These are phyloP conservation scores for Rhodotorula paludigena DNA, from an alignment of 768 basidiomycete genomes.

Conservation along the genomic window DNA sequence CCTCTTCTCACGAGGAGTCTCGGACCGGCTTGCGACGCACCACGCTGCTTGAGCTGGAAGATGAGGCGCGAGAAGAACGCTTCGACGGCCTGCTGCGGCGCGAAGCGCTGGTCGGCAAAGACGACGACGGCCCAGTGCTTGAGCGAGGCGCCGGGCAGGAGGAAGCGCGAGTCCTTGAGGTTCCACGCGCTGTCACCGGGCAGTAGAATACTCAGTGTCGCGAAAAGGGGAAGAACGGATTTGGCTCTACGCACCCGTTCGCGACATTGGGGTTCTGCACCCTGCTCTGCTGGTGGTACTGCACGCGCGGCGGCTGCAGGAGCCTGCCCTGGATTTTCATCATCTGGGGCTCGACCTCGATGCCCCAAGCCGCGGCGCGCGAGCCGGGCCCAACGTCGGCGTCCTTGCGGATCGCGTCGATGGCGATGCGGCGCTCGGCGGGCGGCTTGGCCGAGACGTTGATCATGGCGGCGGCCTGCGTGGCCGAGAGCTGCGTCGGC, in stretches of 20 bases:
- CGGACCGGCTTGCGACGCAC: no score
- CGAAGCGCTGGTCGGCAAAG: not conserved
- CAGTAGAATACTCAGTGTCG: not conserved
- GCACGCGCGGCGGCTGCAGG: conserved; percentile 16
- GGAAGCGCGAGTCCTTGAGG: conserved; percentile 20
- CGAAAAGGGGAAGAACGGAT: not conserved
- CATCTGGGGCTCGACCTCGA: conserved; percentile 20
- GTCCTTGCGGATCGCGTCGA: conserved; percentile 19
- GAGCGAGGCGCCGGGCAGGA: conserved; percentile 11
- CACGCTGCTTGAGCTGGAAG: not conserved
- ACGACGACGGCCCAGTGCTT: conserved; percentile 31
- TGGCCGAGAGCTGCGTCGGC: conserved; percentile 19
- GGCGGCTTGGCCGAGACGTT: conserved; percentile 27
- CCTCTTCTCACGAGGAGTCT: no score
- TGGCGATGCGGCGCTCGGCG: conserved; percentile 26
- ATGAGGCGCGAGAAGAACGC: conserved; percentile 7
- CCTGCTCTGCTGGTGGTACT: conserved; percentile 7
- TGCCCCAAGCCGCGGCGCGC: conserved; percentile 13
- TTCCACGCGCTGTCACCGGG: conserved; percentile 22
- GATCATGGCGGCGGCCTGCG: conserved; percentile 27
- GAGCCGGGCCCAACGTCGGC: conserved; percentile 16
- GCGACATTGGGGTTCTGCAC: conserved; percentile 13
- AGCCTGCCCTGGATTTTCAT: conserved; percentile 9
- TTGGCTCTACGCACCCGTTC: conserved; percentile 9
- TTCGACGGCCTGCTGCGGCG: not conserved